A percentile compares a stretch with the other conserved stretches of the same genome.
Evolutionary conservation across 768 basidiomycete genomes (phyloP).

Genomic region (Boletus rufocinnamomeus): DNA sequence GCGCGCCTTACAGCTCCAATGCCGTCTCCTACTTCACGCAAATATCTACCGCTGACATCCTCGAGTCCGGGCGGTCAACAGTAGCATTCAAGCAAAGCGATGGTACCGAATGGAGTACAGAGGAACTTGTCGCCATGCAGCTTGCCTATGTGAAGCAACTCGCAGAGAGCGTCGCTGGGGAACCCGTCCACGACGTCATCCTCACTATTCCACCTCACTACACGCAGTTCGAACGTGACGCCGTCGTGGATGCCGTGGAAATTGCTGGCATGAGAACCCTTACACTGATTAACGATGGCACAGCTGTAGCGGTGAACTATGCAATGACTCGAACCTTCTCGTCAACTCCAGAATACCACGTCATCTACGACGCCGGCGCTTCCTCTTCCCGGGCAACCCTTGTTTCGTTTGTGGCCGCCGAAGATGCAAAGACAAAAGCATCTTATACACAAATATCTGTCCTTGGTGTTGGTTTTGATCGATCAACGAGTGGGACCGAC

Average conservation of each 20-base stretch:
- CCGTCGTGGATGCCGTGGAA: constrained; percentile 89
- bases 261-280: constrained; percentile 84
- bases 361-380: constrained; percentile 95
- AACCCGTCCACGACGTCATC: constrained; percentile 81
- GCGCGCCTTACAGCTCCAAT: constrained; percentile 60
- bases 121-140: constrained; percentile 95
- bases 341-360: constrained; percentile 72
- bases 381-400: constrained; percentile 78
- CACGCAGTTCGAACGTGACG: constrained; percentile 88
- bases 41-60: constrained; percentile 54
- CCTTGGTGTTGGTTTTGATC: constrained; percentile 81
- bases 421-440: constrained; percentile 50
- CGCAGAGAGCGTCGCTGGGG: constrained; percentile 73
- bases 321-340: constrained; percentile 92
- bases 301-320: constrained; percentile 95
- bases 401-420: constrained; percentile 58
- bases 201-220: constrained; percentile 91
- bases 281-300: constrained; percentile 88
- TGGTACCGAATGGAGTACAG: constrained; percentile 73
- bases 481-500: constrained; percentile 75
- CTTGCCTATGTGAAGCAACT: constrained; percentile 87
- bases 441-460: constrained; percentile 73
- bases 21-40: constrained; percentile 57
- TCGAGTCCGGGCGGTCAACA: constrained; percentile 60
- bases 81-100: constrained; percentile 60